Conservation (phyloP, 306 rosid genomes). For the Cajanus cajan region DNA sequence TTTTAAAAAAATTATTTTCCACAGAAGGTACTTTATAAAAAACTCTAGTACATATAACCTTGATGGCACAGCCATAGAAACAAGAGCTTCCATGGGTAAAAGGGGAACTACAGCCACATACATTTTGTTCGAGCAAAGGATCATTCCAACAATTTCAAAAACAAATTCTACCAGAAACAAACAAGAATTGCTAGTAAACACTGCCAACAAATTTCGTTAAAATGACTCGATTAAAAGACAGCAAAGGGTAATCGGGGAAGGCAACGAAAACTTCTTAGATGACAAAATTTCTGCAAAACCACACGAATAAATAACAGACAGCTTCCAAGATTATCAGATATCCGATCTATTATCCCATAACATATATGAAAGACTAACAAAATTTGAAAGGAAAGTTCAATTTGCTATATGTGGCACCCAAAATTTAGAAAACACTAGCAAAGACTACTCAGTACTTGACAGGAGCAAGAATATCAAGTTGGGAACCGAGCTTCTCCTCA, state of each 20-base stretch:
- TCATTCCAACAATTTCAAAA: too few relatives aligned
- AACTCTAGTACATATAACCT: too few relatives aligned
- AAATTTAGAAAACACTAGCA: not conserved
- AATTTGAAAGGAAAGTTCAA: not conserved
- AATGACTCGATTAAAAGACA: too few relatives aligned
- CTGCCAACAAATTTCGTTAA: too few relatives aligned
- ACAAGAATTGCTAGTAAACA: too few relatives aligned
- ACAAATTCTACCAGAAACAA: too few relatives aligned
- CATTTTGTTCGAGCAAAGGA: too few relatives aligned
- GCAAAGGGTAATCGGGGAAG: not conserved
- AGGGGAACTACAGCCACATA: too few relatives aligned
- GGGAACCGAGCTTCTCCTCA: not conserved
- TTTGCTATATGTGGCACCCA: not conserved
- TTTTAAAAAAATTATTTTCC: too few relatives aligned
- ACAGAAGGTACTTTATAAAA: too few relatives aligned
- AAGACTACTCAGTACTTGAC: not conserved
- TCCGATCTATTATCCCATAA: not conserved
- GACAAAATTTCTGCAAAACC: not conserved
- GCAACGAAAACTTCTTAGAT: not conserved
- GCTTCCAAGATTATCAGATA: not conserved
- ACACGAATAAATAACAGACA: not conserved
- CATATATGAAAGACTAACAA: not conserved
- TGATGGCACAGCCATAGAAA: too few relatives aligned
- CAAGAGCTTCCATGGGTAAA: too few relatives aligned
- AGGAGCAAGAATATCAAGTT: not conserved